phyloP scores from a whole-genome alignment of 495 filamentous ascomycete genomes.

The Penicillium ochrochloron region DNA sequence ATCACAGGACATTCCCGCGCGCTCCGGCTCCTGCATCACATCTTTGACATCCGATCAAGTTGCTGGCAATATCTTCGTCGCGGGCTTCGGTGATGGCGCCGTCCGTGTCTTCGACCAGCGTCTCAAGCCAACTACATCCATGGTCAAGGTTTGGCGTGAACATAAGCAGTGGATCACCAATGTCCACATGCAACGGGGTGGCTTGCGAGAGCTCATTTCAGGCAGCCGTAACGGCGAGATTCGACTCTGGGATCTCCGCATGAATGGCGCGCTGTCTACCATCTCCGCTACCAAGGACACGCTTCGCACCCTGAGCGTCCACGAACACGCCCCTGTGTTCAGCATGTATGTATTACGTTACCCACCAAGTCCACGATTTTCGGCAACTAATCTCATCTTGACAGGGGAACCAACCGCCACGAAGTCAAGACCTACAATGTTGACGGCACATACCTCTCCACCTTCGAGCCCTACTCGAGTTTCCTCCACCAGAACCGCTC shows the following conservation, averaged over 20 bases:
- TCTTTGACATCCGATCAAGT: conserved; percentile 96
- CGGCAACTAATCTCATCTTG: conserved; percentile 18
- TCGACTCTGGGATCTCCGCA: conserved; percentile 93
- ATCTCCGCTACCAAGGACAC: conserved; percentile 78
- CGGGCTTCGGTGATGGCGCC: conserved; percentile 96
- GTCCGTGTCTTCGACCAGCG: conserved; percentile 94
- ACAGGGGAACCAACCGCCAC: conserved; percentile 84
- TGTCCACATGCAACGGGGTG: conserved; percentile 96
- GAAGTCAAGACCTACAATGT: conserved; percentile 91
- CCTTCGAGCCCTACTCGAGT: conserved; percentile 83
- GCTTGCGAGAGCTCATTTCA: conserved; percentile 84
- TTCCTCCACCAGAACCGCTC: conserved; percentile 80
- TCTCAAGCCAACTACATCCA: conserved; percentile 74
- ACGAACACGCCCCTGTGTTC: conserved; percentile 97
- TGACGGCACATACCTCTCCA: conserved; percentile 73
- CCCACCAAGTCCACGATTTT: background rate
- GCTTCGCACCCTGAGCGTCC: conserved; percentile 83
- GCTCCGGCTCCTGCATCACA: conserved; percentile 94
- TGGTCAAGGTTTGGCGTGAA: conserved; percentile 96
- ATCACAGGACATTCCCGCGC: conserved; percentile 84
- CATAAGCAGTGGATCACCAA: conserved; percentile 93
- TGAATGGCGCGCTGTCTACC: conserved; percentile 72
- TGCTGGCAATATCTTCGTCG: conserved; percentile 92
- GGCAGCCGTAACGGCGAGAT: conserved; percentile 91
- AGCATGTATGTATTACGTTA: conserved; percentile 71